Evolutionary conservation across 2,329 filamentous ascomycete species (phyloP).

Genomic region (Sphaerulina vaccinii): DNA sequence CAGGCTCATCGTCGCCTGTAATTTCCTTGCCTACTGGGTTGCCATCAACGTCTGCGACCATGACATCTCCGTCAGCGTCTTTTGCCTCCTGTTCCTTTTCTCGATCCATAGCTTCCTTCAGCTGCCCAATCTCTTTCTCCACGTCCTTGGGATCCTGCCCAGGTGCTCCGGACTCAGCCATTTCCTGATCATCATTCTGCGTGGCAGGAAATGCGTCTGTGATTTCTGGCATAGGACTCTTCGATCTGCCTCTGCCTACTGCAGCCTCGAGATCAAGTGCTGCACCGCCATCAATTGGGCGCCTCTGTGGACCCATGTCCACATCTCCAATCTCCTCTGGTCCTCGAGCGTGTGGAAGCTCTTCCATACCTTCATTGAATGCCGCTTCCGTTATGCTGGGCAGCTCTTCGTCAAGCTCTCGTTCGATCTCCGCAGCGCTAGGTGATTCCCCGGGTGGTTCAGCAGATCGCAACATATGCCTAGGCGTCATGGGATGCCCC

Average conservation of each 20-base stretch:
- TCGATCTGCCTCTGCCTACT: conserved; percentile 36
- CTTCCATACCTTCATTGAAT: conserved; percentile 39
- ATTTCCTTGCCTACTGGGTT: conserved; percentile 20
- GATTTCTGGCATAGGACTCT: conserved; percentile 28
- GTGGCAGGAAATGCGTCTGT: not conserved
- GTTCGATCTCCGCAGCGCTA: conserved; percentile 27
- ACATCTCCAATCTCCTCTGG: conserved; percentile 81
- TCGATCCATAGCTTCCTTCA: conserved; percentile 22
- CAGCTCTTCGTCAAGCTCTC: conserved; percentile 25
- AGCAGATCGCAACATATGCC: conserved; percentile 27
- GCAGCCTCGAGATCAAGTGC: conserved; percentile 44
- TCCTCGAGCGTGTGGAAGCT: conserved; percentile 74
- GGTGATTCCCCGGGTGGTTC: too few relatives aligned
- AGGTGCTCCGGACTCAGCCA: conserved; percentile 20
- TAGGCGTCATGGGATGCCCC: conserved; percentile 33
- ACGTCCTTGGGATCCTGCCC: conserved; percentile 25
- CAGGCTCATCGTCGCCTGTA: conserved; percentile 8
- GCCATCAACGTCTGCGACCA: conserved; percentile 33
- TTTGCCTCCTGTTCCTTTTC: conserved; percentile 26
- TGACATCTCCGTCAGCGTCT: conserved; percentile 34
- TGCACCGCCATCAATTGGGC: conserved; percentile 15
- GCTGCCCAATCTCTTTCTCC: conserved; percentile 22
- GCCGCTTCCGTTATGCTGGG: conserved; percentile 30
- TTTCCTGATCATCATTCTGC: conserved; percentile 17
- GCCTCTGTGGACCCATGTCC: conserved; percentile 74